These are phyloP conservation scores for Arthrinium phaeospermum DNA, from an alignment of 2,329 filamentous ascomycete genomes.

Conservation along the genomic window DNA sequence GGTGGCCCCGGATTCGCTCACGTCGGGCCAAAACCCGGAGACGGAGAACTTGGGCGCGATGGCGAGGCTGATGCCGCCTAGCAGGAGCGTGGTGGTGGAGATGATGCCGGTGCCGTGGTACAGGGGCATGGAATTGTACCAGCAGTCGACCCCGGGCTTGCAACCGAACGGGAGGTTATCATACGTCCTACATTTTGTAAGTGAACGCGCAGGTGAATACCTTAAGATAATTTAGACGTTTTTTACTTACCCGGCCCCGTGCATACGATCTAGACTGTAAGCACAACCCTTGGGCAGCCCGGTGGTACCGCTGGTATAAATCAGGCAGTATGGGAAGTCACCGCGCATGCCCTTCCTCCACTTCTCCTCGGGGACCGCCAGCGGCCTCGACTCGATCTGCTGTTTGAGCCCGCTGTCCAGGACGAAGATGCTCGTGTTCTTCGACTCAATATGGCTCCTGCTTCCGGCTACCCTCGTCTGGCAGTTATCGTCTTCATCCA, in stretches of 20 bases:
- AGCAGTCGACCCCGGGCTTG: constrained; percentile 53
- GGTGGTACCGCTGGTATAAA: constrained; percentile 76
- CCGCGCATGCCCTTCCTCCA: constrained; percentile 55
- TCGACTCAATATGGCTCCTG: constrained; percentile 50
- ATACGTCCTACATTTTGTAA: not conserved
- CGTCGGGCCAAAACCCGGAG: constrained; percentile 70
- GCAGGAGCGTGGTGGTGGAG: constrained; percentile 55
- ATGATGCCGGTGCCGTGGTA: constrained; percentile 75
- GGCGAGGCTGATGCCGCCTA: constrained; percentile 56
- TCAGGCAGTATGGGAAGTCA: constrained; percentile 61
- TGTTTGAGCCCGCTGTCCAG: constrained; percentile 51
- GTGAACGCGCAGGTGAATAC: not conserved
- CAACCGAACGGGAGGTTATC: constrained; percentile 3
- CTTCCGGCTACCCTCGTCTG: constrained; percentile 59
- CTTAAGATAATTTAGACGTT: constrained; percentile 23
- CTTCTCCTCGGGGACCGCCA: constrained; percentile 56
- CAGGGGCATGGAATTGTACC: constrained; percentile 74
- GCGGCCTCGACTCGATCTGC: constrained; percentile 47
- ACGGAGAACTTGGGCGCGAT: constrained; percentile 69
- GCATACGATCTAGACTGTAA: constrained; percentile 53
- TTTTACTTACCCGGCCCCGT: constrained; percentile 27
- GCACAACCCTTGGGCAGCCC: constrained; percentile 72
- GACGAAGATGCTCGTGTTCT: constrained; percentile 58
- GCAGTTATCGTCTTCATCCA: constrained; percentile 59
- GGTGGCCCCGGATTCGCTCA: constrained; percentile 69